A percentile compares a stretch with the other conserved stretches of the same genome.
Evolutionary conservation across 148 eudicot species (phyloP).

Genomic region (Tetragonia tetragonoides): DNA sequence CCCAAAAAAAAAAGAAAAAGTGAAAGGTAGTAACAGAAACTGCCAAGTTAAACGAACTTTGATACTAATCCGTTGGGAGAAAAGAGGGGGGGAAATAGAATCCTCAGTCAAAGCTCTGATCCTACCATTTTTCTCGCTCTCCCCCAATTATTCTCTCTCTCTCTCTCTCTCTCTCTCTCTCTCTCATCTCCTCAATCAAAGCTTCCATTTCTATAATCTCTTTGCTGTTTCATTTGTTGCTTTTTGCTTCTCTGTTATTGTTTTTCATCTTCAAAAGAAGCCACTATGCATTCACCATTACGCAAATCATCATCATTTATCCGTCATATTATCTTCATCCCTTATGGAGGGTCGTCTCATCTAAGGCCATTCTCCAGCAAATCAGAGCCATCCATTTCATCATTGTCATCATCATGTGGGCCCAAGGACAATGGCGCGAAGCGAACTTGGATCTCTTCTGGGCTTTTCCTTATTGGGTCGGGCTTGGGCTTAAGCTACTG

Average conservation of each 20-base stretch:
- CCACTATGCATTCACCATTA: conserved; percentile 22
- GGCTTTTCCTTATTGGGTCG: conserved; percentile 44
- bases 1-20: no score
- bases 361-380: conserved; percentile 12
- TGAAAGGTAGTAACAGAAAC: neutral
- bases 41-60: conserved; percentile 8
- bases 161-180: neutral
- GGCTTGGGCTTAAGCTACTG: conserved; percentile 46
- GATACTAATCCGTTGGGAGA: neutral
- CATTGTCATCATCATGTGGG: conserved; percentile 6
- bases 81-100: neutral
- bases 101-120: conserved; percentile 10
- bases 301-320: conserved; percentile 17
- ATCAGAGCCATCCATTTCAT: conserved; percentile 19
- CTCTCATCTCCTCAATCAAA: neutral
- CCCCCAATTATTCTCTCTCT: neutral
- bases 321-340: conserved; percentile 7
- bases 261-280: neutral
- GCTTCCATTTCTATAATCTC: neutral
- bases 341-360: neutral
- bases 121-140: conserved; percentile 30
- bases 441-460: conserved; percentile 29
- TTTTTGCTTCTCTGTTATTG: neutral
- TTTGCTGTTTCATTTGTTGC: neutral
- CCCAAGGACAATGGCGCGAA: conserved; percentile 5